Evolutionary conservation across 345 rosid genomes (phyloP).

Genomic region (Aquilaria sinensis): DNA sequence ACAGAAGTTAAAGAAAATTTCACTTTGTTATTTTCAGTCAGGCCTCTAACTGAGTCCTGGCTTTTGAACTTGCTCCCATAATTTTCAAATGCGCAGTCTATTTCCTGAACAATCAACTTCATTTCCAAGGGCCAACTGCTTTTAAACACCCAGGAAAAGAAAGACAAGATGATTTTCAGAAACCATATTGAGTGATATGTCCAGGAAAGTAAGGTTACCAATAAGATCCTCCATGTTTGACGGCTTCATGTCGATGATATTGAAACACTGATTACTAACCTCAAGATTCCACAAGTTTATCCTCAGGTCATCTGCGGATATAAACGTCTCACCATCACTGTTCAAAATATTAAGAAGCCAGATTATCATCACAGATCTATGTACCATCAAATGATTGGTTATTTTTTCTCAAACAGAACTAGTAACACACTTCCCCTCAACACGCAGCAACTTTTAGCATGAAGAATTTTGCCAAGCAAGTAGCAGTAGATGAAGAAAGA

Average conservation of each 20-base stretch:
- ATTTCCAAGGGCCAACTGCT: too few species aligned
- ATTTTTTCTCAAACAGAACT: background rate
- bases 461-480: background rate
- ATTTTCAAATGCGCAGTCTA: too few species aligned
- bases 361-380: slow-evolving; percentile 9
- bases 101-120: too few species aligned
- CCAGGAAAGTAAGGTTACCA: slow-evolving; percentile 30
- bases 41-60: too few species aligned
- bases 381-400: slow-evolving; percentile 6
- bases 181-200: background rate
- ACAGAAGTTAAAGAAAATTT: too few species aligned
- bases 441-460: background rate
- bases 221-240: slow-evolving; percentile 62
- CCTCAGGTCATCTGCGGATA: slow-evolving; percentile 64
- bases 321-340: slow-evolving; percentile 70
- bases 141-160: background rate
- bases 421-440: background rate
- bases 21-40: too few species aligned
- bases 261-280: slow-evolving; percentile 53
- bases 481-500: background rate
- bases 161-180: background rate
- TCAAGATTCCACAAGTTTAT: slow-evolving; percentile 72
- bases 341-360: slow-evolving; percentile 17
- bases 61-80: too few species aligned
- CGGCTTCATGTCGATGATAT: slow-evolving; percentile 65